Evolutionary conservation across 352 stramenopile species (phyloP).

Genomic region (Thraustochytrium sp.): DNA sequence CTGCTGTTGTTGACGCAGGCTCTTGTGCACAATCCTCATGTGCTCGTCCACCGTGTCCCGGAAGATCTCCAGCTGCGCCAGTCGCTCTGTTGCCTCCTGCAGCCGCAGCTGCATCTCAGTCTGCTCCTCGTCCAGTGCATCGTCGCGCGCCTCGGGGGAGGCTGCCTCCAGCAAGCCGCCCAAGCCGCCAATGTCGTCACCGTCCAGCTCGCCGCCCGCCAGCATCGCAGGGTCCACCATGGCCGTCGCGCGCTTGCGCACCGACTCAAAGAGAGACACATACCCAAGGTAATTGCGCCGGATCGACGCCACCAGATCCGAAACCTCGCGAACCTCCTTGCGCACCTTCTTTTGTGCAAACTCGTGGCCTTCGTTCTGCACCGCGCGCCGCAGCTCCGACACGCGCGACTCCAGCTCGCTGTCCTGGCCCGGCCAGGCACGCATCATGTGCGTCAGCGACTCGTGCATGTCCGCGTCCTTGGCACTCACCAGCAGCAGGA

Average conservation of each 20-base stretch:
- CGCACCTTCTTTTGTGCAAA: neutral
- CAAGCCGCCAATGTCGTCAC: neutral
- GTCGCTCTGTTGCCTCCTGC: neutral
- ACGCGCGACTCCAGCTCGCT: neutral
- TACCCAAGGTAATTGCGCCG: constrained; percentile 6
- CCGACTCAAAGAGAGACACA: neutral
- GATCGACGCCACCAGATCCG: neutral
- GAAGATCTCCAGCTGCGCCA: neutral
- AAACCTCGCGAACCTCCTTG: neutral
- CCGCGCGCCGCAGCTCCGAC: neutral
- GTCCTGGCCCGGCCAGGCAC: neutral
- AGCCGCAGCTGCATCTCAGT: neutral
- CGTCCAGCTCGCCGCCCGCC: neutral
- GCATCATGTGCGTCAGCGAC: neutral
- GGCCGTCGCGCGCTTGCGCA: neutral
- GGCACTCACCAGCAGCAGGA: neutral
- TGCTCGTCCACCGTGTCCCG: neutral
- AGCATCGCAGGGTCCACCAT: neutral
- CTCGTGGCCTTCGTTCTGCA: neutral
- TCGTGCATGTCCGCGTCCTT: constrained; percentile 7
- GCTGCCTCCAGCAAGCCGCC: neutral
- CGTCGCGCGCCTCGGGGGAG: neutral
- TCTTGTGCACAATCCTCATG: neutral
- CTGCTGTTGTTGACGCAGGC: neutral
- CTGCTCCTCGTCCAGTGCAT: neutral